Evolutionary conservation across 306 rosid species (phyloP).

Genomic region (Vicia villosa): DNA sequence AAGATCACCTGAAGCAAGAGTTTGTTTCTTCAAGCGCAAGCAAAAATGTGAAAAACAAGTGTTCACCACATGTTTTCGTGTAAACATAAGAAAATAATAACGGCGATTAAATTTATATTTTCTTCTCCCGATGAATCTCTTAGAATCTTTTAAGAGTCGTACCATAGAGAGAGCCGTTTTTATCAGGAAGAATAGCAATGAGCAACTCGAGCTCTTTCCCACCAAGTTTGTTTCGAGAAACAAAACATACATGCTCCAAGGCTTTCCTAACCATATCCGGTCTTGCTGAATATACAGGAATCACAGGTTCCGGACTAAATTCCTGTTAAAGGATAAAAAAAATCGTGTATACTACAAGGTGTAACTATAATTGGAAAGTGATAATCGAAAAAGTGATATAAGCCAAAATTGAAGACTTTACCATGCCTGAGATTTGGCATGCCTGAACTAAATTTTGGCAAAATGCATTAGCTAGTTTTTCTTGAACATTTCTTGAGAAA

Average conservation of each 20-base stretch:
- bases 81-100: neutral
- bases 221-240: slow-evolving; percentile 37
- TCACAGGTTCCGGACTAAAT: slow-evolving; percentile 39
- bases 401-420: slow-evolving; percentile 32
- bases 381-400: too few species aligned
- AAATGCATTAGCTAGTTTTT: slow-evolving; percentile 47
- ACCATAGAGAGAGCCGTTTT: slow-evolving; percentile 56
- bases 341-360: neutral
- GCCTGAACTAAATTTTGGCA: slow-evolving; percentile 56
- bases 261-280: slow-evolving; percentile 55
- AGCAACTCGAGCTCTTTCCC: slow-evolving; percentile 51
- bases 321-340: slow-evolving; percentile 33
- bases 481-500: slow-evolving; percentile 45
- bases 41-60: neutral
- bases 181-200: slow-evolving; percentile 49
- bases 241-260: slow-evolving; percentile 43
- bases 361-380: neutral
- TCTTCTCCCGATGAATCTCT: neutral
- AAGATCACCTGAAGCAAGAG: slow-evolving; percentile 58
- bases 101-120: too few species aligned
- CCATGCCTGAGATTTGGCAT: slow-evolving; percentile 60
- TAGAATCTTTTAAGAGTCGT: slow-evolving; percentile 5
- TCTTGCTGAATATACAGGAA: slow-evolving; percentile 41
- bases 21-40: slow-evolving; percentile 22
- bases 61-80: neutral